Evolutionary conservation across 139 green algal genomes (phyloP).

Genomic region (Ettlia oleoabundans): DNA sequence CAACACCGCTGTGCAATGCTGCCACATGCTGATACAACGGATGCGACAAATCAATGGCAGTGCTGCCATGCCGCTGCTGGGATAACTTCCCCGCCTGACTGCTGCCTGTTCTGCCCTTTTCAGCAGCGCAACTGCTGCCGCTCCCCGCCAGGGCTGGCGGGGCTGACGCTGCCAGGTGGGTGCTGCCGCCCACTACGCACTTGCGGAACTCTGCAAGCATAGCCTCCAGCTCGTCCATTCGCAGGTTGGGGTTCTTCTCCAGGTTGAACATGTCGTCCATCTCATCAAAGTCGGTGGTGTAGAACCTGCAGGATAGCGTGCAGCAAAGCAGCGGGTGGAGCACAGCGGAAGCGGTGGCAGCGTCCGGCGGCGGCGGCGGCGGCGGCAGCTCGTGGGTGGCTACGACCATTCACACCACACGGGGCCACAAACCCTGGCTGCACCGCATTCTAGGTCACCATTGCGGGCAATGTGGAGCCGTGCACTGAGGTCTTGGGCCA

Average conservation of each 20-base stretch:
- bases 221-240: conserved; percentile 89
- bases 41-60: too few relatives aligned
- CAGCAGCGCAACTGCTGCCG: too few relatives aligned
- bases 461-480: background rate
- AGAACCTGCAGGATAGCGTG: conserved; percentile 75
- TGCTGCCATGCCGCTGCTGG: too few relatives aligned
- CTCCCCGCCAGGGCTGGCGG: too few relatives aligned
- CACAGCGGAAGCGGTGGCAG: background rate
- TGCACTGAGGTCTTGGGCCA: background rate
- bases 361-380: background rate
- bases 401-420: background rate
- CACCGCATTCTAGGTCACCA: background rate
- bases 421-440: background rate
- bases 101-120: too few relatives aligned
- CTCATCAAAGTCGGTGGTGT: conserved; percentile 99
- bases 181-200: background rate
- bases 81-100: too few relatives aligned
- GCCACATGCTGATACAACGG: too few relatives aligned
- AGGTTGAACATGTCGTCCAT: conserved; percentile 97
- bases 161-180: background rate
- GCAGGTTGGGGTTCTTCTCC: conserved; percentile 94
- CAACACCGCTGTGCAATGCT: too few relatives aligned
- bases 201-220: conserved; percentile 94
- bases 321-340: background rate
- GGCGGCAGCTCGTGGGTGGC: background rate